Evolutionary conservation across 2,329 filamentous ascomycete species (phyloP), one percentile per base, ranked within the genome.

Genomic region (Stagonosporopsis vannaccii): DNA sequence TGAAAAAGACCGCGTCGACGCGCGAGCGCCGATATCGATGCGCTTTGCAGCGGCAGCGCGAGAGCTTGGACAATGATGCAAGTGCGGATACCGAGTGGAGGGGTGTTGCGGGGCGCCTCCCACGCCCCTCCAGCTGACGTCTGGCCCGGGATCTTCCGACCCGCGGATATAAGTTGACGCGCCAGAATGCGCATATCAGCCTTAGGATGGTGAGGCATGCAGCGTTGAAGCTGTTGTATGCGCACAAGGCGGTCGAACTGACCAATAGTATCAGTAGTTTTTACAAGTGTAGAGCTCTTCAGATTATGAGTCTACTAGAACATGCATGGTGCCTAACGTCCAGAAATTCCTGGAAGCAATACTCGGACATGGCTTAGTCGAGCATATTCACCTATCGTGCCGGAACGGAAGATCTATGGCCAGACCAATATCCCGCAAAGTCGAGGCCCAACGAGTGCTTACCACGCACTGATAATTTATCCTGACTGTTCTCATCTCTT

Each of bases 121-220:
- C 55, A 48, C 48, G 12, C 36, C 44, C 49, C 41, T 44, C 51
- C 33, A 51, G 46, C 45, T 58, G 52, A 43, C 57, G 35, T 58
- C 45, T 53, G 23, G 45, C 59, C 68, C 68, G 68, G 67, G 40
- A 61, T 68, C 42, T 69, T 69, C 68, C 68, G 68, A 60, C 44
- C 68, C 67, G 67, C 68, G 68, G 68, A 67, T 61, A 42, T 53
- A 60, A 33, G 17, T 47, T 25, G 42, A 46, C 8, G 28, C 22
- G 23, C 42, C 28, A 45, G 19, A 41, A 51, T 19, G 41, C 15
- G 41, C 46, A 19, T 42, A 39, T 51, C 53, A 56, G 48, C 43
- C 47, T 51, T 26, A 33, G n/a, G 30, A 39, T 19, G 2, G 28
- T 13, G 19, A 33, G 13, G 19, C 12, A 33, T 22, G 37, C 28